Evolutionary conservation across 495 filamentous ascomycete genomes (phyloP), one percentile per base, ranked within the genome.

Genomic region (Penicillium bovifimosum): DNA sequence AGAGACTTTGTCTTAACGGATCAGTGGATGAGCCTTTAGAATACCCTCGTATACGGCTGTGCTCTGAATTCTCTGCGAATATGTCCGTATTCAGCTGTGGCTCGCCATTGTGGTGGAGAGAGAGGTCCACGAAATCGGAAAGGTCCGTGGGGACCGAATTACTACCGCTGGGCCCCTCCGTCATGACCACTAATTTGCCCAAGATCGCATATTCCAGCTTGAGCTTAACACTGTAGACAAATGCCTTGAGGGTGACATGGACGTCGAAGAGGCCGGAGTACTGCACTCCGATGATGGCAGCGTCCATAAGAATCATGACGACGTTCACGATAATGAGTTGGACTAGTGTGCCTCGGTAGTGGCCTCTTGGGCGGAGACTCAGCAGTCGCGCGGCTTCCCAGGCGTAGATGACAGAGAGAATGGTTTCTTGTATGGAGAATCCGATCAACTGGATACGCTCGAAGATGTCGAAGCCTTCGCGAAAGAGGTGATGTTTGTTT

Each of bases 171-270:
- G n/a, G n/a, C 49, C 53, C 53, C 18, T 66, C 55, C 0, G 65
- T 53, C 39, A 66, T 62, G 17, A 55, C 51, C 20, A 77, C 69
- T 14, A 78, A 57, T 41, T 68, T 70, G 56, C 77, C 74, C 31
- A 82, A 64, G 32, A 83, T 71, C 41, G 64, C 66, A 52, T 78
- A 76, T 60, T 84, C 80, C 27, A 80, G 55, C 51, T 79, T 80
- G 46, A 84, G 66, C 60, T 84, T 84, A 50, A 82, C 56, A 56
- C 78, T 78, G 58, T 82, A 83, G 5, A 75, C 66, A 38, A 77
- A 58, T 8, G 66, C 65, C 54, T 82, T 82, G 55, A 75, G 68
- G 26, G 71, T 70, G 27, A 75, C 74, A 59, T 83, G 70, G 24
- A 81, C 63, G 17, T 73, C 64, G 45, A 74, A 78, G 33, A 66